Evolutionary conservation across 129 eudicot genomes (phyloP).

Genomic region (Pulicaria dysenterica): DNA sequence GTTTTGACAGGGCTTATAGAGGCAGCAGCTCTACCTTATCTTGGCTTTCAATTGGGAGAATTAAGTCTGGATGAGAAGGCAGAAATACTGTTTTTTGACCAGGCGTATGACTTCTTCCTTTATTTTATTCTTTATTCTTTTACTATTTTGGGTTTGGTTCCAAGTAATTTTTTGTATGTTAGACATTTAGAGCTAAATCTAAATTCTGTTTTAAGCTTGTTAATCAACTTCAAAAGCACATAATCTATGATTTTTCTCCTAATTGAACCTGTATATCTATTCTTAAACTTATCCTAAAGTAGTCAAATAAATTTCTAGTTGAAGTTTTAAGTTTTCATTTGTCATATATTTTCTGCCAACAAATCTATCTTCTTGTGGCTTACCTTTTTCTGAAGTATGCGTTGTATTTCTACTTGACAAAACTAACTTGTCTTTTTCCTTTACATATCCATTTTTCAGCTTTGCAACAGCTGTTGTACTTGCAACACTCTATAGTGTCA

Average conservation of each 20-base stretch:
- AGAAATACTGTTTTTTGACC: conserved; percentile 73
- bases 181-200: neutral
- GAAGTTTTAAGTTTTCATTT: neutral
- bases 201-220: neutral
- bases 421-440: conserved; percentile 13
- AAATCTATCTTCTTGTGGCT: neutral
- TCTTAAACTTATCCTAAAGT: neutral
- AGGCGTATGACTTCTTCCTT: conserved; percentile 53
- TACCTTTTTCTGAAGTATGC: neutral
- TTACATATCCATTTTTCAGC: conserved; percentile 37
- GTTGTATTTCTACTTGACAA: neutral
- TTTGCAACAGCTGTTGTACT: conserved; percentile 81
- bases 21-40: conserved; percentile 66
- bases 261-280: neutral
- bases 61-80: conserved; percentile 87
- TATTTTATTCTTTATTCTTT: conserved; percentile 7
- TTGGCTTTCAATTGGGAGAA: conserved; percentile 65
- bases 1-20: conserved; percentile 94
- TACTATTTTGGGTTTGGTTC: neutral
- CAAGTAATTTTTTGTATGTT: neutral
- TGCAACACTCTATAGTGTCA: conserved; percentile 72
- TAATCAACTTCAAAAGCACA: conserved; percentile 2
- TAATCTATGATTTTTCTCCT: neutral
- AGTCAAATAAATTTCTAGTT: neutral
- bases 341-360: neutral